Evolutionary conservation across 2,329 filamentous ascomycete genomes (phyloP).

Genomic region (Bipolaris gigantea): DNA sequence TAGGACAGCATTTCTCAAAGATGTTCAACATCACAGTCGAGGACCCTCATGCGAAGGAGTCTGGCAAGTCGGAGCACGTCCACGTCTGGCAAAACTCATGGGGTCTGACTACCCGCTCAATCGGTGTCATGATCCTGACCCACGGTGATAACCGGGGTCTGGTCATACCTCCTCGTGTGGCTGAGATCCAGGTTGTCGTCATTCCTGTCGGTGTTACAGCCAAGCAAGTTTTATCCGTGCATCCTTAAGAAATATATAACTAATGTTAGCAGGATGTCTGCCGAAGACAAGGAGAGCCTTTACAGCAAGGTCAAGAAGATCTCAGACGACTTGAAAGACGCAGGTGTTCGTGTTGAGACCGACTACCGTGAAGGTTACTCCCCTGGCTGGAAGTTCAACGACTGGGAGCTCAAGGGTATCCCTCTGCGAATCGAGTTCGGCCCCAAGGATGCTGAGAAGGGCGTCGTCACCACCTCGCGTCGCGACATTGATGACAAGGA

Average conservation of each 20-base stretch:
- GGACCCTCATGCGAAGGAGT: slow-evolving; percentile 71
- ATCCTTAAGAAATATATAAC: background rate
- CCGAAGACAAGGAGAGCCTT: slow-evolving; percentile 77
- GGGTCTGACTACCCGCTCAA: slow-evolving; percentile 95
- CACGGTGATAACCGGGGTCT: slow-evolving; percentile 96
- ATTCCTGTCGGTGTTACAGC: slow-evolving; percentile 92
- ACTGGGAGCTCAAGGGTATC: slow-evolving; percentile 96
- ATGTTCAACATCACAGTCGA: slow-evolving; percentile 99
- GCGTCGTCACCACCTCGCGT: slow-evolving; percentile 81
- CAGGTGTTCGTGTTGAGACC: slow-evolving; percentile 74
- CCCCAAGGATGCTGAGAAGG: slow-evolving; percentile 86
- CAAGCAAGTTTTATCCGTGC: slow-evolving; percentile 61
- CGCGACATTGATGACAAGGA: slow-evolving; percentile 81
- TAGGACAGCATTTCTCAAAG: slow-evolving; percentile 98
- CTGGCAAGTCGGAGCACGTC: slow-evolving; percentile 67
- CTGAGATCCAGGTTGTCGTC: slow-evolving; percentile 81
- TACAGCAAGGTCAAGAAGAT: slow-evolving; percentile 75
- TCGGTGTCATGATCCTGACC: slow-evolving; percentile 98
- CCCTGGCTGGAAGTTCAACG: slow-evolving; percentile 97
- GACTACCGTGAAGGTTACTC: slow-evolving; percentile 88
- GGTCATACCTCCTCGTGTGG: slow-evolving; percentile 86
- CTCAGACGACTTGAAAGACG: slow-evolving; percentile 67
- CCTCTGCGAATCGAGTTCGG: slow-evolving; percentile 94
- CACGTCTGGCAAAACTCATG: slow-evolving; percentile 99
- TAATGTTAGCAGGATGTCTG: slow-evolving; percentile 45